Conservation (phyloP, 352 stramenopile species). For the Aphanomyces cochlioides region DNA sequence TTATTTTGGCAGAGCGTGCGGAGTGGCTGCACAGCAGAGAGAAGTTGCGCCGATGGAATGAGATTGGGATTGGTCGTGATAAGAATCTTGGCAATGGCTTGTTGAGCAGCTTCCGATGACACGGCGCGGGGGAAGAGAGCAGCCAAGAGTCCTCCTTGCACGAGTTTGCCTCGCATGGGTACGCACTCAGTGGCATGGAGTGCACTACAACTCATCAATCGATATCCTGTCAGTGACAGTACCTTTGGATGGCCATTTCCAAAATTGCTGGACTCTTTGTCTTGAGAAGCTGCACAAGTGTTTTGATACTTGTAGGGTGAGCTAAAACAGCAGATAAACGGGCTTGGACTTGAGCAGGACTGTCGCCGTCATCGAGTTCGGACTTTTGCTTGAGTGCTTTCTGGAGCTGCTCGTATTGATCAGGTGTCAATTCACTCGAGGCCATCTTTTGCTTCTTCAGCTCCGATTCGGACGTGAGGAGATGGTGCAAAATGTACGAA, state of each 20-base stretch:
- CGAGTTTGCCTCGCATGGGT: slow-evolving; percentile 62
- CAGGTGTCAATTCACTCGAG: slow-evolving; percentile 94
- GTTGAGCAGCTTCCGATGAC: slow-evolving; percentile 57
- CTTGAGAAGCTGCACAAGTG: slow-evolving; percentile 78
- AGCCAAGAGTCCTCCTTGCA: slow-evolving; percentile 77
- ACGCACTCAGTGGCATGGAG: slow-evolving; percentile 63
- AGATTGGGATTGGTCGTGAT: slow-evolving; percentile 96
- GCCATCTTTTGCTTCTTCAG: slow-evolving; percentile 95
- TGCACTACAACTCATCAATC: slow-evolving; percentile 71
- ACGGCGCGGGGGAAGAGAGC: slow-evolving; percentile 47
- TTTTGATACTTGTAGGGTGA: slow-evolving; percentile 47
- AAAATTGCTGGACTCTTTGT: slow-evolving; percentile 42
- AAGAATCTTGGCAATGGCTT: slow-evolving; percentile 94
- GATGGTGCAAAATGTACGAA: slow-evolving; percentile 91
- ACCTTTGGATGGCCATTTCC: slow-evolving; percentile 28
- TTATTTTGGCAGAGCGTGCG: slow-evolving; percentile 91
- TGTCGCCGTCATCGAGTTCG: slow-evolving; percentile 88
- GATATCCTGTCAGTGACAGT: slow-evolving; percentile 39
- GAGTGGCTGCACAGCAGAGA: slow-evolving; percentile 81
- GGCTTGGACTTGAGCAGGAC: slow-evolving; percentile 58
- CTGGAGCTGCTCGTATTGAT: slow-evolving; percentile 98
- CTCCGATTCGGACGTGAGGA: slow-evolving; percentile 91
- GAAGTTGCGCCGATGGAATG: slow-evolving; percentile 63
- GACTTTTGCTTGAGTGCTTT: slow-evolving; percentile 93
- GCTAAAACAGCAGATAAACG: slow-evolving; percentile 44